Base-by-base conservation (phyloP, 2,329 filamentous ascomycete species). In the Penicillium sp. region DNA sequence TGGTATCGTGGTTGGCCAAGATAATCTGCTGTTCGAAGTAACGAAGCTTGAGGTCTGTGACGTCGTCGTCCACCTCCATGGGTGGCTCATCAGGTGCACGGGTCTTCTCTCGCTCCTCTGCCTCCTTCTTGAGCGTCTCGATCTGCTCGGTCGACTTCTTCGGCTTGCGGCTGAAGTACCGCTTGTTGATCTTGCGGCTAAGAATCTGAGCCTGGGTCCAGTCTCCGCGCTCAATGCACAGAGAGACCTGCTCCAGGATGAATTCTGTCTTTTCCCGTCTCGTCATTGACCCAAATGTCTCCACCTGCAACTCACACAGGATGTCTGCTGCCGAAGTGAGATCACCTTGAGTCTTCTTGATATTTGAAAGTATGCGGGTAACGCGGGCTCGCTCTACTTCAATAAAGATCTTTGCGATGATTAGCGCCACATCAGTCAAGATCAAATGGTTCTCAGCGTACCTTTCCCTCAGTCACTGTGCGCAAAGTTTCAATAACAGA, bases 11-110 rank as follows among this genome's bases (percentile, higher is more conserved):
- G 82, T 97, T 97, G 55, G 94, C 90, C 51, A 99, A 81, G 45
- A 86, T 89, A 70, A 99, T 96, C 78, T 99, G 94, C 74, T 97
- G 94, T 78, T 97, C 92, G 78, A 97, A 99, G 79, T 92, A 99
- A 63, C 85, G 86, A 66, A 99, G 83, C 83, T 99, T 99, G 65
- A 99, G 79, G 73, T 97, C 94, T 47, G 94, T 97, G 48, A 95
- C 92, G 76, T 97, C 92, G 65, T 96, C 92, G 65, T 88, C 84
- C 63, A 86, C 84, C 73, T 88, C 89, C 62, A 89, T 84, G 1
- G 89, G 86, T 26, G 91, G 78, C 57, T 86, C 89, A 67, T 95
- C 90, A 59, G 90, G 89, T 26, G 86, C 89, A 42, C 88, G 85
- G 57, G 88, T 89, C 76, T 87, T 87, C 80, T 92, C 90, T 44